A percentile compares a stretch with the other conserved stretches of the same genome.
These are phyloP conservation scores for Sporisorium sorghi DNA, from an alignment of 1,284 basidiomycete species.

Conservation along the genomic window DNA sequence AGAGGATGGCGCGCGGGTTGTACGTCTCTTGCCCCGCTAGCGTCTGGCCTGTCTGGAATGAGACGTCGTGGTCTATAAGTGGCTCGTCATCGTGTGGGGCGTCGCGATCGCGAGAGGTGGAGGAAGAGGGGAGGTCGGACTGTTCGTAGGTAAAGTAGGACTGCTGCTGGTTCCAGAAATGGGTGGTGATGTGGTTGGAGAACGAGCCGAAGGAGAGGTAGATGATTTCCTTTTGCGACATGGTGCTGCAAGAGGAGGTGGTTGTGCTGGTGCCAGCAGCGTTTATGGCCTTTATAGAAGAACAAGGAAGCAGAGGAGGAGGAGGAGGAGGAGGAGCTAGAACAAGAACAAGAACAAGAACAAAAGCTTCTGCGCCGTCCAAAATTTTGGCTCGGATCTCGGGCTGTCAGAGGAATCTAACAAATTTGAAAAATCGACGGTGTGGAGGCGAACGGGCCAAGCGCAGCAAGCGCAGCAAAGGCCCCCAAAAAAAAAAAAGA, in stretches of 20 bases:
- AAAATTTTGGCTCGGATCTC: conserved; percentile 38
- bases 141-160: conserved; percentile 59
- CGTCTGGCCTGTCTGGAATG: conserved; percentile 60
- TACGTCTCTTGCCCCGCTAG: conserved; percentile 57
- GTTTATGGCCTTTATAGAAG: background rate
- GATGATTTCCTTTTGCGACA: conserved; percentile 61
- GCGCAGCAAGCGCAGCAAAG: background rate
- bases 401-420: conserved; percentile 12
- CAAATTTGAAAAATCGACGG: conserved; percentile 6
- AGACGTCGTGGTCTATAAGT: conserved; percentile 62
- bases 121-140: conserved; percentile 23
- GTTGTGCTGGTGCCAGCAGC: background rate
- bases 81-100: conserved; percentile 19
- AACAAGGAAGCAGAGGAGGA: conserved; percentile 4
- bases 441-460: conserved; percentile 46
- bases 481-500: no score
- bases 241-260: conserved; percentile 1
- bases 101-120: conserved; percentile 15
- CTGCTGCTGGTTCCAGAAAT: conserved; percentile 67
- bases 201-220: conserved; percentile 64
- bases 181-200: conserved; percentile 63
- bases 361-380: background rate
- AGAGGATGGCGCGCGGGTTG: conserved; percentile 59
- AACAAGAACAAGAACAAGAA: conserved; percentile 1
- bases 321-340: background rate